phyloP scores from a whole-genome alignment of 2,329 filamentous ascomycete species.

The Beauveria medogensis region DNA sequence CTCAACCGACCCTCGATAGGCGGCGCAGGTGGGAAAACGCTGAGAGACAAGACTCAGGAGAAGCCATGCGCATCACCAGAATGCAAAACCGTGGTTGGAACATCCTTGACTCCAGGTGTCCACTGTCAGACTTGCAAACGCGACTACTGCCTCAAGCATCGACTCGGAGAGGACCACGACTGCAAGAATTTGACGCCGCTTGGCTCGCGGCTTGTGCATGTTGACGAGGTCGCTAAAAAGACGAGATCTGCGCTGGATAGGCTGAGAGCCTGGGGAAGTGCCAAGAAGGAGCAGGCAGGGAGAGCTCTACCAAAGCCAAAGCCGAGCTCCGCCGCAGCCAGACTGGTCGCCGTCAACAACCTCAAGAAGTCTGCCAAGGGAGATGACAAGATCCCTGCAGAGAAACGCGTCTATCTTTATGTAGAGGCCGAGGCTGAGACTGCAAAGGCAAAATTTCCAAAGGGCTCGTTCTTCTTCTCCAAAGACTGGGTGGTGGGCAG shows the following conservation, averaged over 20 bases:
- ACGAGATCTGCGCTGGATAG: conserved; percentile 67
- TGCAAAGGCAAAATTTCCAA: conserved; percentile 73
- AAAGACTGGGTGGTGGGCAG: conserved; percentile 85
- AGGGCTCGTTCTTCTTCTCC: conserved; percentile 72
- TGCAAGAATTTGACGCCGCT: conserved; percentile 66
- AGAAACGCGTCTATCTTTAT: conserved; percentile 84
- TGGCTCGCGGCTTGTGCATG: conserved; percentile 38
- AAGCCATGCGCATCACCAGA: conserved; percentile 58
- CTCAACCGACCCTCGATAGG: conserved; percentile 46
- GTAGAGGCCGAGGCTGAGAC: conserved; percentile 88
- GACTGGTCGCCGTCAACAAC: conserved; percentile 61
- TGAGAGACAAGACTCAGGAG: conserved; percentile 48
- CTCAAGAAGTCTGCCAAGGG: conserved; percentile 87
- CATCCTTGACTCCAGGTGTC: conserved; percentile 57
- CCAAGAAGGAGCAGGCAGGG: conserved; percentile 58
- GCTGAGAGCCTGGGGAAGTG: conserved; percentile 71
- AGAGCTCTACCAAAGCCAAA: conserved; percentile 54
- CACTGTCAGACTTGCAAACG: conserved; percentile 66
- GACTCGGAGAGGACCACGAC: conserved; percentile 72
- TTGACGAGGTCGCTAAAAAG: conserved; percentile 50
- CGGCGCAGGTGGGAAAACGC: conserved; percentile 35
- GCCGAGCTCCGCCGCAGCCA: conserved; percentile 53
- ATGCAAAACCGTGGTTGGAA: conserved; percentile 67
- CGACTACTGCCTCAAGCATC: conserved; percentile 71
- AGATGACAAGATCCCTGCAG: conserved; percentile 67